Evolutionary conservation across 169 alveolate species (phyloP).

Genomic region (Eimeria maxima): DNA sequence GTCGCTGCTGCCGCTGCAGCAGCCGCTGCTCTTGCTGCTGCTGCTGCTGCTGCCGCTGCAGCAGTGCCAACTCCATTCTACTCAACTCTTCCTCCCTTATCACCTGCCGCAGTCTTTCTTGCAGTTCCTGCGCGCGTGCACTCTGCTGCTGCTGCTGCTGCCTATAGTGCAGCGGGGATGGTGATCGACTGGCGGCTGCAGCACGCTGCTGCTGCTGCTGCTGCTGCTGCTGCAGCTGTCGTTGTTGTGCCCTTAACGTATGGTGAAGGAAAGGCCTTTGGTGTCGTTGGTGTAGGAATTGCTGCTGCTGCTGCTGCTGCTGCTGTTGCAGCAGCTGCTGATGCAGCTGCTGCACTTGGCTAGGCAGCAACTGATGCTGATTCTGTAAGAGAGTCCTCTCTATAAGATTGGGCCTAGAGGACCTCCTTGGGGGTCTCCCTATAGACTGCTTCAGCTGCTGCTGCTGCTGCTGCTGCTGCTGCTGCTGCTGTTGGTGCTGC

Average conservation of each 20-base stretch:
- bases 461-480: slow-evolving; percentile 74
- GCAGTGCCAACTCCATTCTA: neutral
- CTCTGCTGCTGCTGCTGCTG: too few relatives aligned
- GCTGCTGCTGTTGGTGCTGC: slow-evolving; percentile 22
- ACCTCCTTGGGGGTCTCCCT: slow-evolving; percentile 37
- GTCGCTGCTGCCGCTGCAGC: neutral
- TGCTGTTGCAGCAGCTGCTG: slow-evolving; percentile 40
- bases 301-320: slow-evolving; percentile 41
- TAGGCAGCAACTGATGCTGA: slow-evolving; percentile 25
- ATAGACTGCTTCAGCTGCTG: neutral
- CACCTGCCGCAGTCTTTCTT: slow-evolving; percentile 38
- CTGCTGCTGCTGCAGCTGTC: too few relatives aligned
- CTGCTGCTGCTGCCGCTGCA: slow-evolving; percentile 34
- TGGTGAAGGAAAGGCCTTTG: neutral
- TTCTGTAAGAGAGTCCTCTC: neutral
- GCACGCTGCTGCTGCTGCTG: too few relatives aligned
- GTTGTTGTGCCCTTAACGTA: neutral
- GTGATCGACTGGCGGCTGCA: too few relatives aligned
- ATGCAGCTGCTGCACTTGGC: slow-evolving; percentile 37
- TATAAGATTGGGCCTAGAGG: slow-evolving; percentile 7
- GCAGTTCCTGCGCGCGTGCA: slow-evolving; percentile 13
- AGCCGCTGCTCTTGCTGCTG: neutral
- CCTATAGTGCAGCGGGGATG: too few relatives aligned
- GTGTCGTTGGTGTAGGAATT: neutral
- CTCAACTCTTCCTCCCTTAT: neutral